Base-by-base conservation (phyloP, 2,329 filamentous ascomycete species). In the Drechslerella stenobrocha region DNA sequence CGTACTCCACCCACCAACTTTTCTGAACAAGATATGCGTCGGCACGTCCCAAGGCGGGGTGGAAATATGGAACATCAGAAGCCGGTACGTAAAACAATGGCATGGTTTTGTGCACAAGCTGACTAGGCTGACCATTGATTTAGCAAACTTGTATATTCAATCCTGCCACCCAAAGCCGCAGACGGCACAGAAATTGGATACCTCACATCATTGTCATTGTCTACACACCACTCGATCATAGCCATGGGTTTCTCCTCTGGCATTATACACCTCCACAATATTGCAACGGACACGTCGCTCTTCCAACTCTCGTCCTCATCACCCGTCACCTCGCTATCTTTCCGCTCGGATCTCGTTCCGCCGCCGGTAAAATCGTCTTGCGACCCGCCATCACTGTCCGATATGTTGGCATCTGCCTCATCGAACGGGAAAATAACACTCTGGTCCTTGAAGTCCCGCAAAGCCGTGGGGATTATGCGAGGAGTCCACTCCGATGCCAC, bases 21-120 rank as follows among this genome's bases (percentile, higher is more conserved):
- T 90, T 76, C 78, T 98, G 67, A 98, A 98, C 80, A 98, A 98
- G 77, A 83, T 98, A 44, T 90, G 97, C 71, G 88, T 90, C 1
- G 95, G 90, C 7, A 86, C 90, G 73, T 83, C 83, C 70, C 90
- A 98, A 75, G 93, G 93, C 4, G 87, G 86, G 76, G 86, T 96
- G 6, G 93, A 98, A 75, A 95, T 98, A 51, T 98, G 93, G 92
- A 98, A 98, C 75, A 80, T 98, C 67, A 95, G 88, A 75, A 96
- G 89, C 2, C 91, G 81, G 73, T 74, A 56, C 30, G 57, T 47
- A 30, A 6, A 26, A 5, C n/a, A n/a, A n/a, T n/a, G n/a, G n/a
- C n/a, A n/a, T n/a, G 7, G 4, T 47, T 18, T 6, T 11, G 8
- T 24, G n/a, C 2, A 26, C 15, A 13, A 26, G 11, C 28, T 47